These are phyloP conservation scores for Platanthera zijinensis DNA, from an alignment of 106 monocot species.

Conservation along the genomic window DNA sequence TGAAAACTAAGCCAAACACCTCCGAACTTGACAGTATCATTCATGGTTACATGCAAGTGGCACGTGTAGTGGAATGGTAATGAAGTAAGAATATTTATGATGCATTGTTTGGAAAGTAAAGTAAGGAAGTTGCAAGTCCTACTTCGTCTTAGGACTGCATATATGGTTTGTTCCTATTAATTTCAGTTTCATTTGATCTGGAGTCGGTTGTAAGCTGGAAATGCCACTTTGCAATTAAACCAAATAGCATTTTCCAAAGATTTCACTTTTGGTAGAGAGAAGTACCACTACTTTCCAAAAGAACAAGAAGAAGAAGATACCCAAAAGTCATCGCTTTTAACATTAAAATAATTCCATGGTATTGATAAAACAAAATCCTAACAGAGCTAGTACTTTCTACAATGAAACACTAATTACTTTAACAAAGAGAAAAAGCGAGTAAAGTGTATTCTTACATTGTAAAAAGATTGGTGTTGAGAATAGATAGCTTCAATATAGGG, in stretches of 20 bases:
- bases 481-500: conserved; percentile 93
- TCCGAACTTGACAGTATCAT: too few relatives aligned
- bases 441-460: conserved; percentile 40
- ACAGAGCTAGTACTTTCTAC: background rate
- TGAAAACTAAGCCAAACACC: too few relatives aligned
- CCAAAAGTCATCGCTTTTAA: background rate
- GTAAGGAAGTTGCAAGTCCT: background rate
- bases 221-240: background rate
- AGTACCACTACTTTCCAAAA: background rate
- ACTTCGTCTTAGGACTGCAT: too few relatives aligned
- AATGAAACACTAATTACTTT: background rate
- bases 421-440: background rate
- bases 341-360: background rate
- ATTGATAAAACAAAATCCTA: background rate
- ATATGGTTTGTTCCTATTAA: background rate
- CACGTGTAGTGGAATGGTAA: background rate
- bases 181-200: background rate
- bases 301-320: background rate
- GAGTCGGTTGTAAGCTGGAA: background rate
- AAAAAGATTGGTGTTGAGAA: conserved; percentile 55
- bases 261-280: background rate
- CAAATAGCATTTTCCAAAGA: background rate
- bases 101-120: background rate
- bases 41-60: background rate
- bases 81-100: background rate